Evolutionary conservation across 306 rosid genomes (phyloP).

Genomic region (Arachis stenosperma): DNA sequence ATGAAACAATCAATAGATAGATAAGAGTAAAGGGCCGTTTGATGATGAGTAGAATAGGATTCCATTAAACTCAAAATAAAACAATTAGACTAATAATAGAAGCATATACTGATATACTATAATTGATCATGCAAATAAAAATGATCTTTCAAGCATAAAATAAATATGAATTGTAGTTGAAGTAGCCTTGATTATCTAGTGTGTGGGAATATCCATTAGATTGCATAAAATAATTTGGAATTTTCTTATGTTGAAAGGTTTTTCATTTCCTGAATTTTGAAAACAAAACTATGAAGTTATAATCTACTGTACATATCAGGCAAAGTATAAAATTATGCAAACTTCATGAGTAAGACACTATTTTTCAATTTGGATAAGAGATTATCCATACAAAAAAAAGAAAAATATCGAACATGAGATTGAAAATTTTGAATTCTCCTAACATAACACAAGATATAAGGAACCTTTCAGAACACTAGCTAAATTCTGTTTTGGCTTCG

Average conservation of each 20-base stretch:
- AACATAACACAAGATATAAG: no score
- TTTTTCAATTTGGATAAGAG: background rate
- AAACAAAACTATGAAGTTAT: background rate
- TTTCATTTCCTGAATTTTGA: constrained; percentile 60
- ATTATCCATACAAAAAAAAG: background rate
- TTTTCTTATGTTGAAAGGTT: constrained; percentile 58
- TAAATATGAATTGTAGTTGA: background rate
- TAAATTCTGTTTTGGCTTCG: no score
- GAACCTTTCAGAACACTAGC: no score
- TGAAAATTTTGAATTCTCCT: no score
- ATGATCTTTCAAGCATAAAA: no score
- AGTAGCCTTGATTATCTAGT: background rate
- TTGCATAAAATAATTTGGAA: constrained; percentile 13
- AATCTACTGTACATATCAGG: constrained; percentile 1
- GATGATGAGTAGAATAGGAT: constrained; percentile 23
- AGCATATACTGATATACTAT: no score
- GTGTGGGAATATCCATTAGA: no score
- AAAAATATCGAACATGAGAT: background rate
- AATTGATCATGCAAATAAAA: no score
- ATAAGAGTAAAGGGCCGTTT: background rate
- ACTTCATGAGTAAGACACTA: constrained; percentile 5
- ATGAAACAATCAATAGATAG: constrained; percentile 15
- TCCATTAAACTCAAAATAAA: background rate
- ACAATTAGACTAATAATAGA: no score
- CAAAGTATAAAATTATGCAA: constrained; percentile 12